These are phyloP conservation scores for Fragaria nilgerrensis DNA, from an alignment of 306 rosid genomes.

Conservation along the genomic window DNA sequence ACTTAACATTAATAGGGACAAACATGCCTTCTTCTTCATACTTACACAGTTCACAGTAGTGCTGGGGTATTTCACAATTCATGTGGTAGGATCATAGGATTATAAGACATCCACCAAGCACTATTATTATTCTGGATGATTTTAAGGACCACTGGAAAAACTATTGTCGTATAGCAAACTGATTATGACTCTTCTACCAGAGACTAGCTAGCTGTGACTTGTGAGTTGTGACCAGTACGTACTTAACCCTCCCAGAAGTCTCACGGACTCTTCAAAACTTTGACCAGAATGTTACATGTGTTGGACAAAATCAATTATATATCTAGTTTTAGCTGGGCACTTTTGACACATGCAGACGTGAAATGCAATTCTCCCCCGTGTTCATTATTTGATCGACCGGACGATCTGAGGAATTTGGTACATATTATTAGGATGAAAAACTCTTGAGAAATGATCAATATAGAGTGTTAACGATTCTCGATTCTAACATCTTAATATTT, in stretches of 20 bases:
- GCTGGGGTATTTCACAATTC: background rate
- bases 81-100: background rate
- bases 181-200: background rate
- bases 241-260: background rate
- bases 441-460: too few species aligned
- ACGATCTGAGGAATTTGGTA: background rate
- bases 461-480: background rate
- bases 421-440: background rate
- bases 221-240: background rate
- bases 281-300: background rate
- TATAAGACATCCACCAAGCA: background rate
- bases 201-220: background rate
- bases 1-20: background rate
- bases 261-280: conserved; percentile 6
- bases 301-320: background rate
- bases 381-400: background rate
- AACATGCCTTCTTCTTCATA: background rate
- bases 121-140: background rate
- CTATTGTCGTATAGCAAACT: background rate
- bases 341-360: background rate
- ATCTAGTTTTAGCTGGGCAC: background rate
- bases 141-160: background rate
- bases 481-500: background rate
- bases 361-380: background rate
- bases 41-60: background rate